These are phyloP conservation scores for Mediolabrus comicus DNA, from an alignment of 108 stramenopile species.

Conservation along the genomic window DNA sequence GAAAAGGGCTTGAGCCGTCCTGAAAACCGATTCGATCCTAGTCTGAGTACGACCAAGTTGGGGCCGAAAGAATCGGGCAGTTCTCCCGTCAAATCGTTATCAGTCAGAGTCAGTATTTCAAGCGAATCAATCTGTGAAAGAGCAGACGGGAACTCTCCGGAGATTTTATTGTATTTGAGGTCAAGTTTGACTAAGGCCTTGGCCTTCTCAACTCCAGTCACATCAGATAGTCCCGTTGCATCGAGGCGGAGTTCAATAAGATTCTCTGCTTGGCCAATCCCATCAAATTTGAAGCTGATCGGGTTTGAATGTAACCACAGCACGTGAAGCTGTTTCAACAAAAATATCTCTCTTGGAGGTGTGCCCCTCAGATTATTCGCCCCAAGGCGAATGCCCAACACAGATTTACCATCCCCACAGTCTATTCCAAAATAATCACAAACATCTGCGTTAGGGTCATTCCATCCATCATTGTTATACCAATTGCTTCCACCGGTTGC, in stretches of 20 bases:
- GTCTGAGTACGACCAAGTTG: conserved; percentile 30
- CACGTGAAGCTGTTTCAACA: conserved; percentile 57
- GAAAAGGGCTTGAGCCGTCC: conserved; percentile 32
- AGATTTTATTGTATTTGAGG: conserved; percentile 77
- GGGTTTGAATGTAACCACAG: conserved; percentile 87
- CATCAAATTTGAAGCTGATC: conserved; percentile 70
- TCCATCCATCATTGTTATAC: conserved; percentile 67
- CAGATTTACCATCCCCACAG: conserved; percentile 56
- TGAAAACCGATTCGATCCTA: conserved; percentile 47
- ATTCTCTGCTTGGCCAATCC: conserved; percentile 68
- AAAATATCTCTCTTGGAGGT: conserved; percentile 74
- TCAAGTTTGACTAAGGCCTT: conserved; percentile 63
- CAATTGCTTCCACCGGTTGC: conserved; percentile 58
- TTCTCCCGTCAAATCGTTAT: conserved; percentile 52
- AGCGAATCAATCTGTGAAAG: conserved; percentile 49
- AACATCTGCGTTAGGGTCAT: conserved; percentile 49
- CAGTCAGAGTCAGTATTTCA: conserved; percentile 50
- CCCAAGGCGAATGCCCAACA: conserved; percentile 71
- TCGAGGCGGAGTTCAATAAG: conserved; percentile 72
- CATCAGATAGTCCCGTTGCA: conserved; percentile 67
- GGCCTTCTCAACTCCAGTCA: conserved; percentile 64
- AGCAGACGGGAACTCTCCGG: conserved; percentile 60
- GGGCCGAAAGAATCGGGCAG: conserved; percentile 29
- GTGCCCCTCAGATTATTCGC: conserved; percentile 75
- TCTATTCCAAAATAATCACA: conserved; percentile 79